These are phyloP conservation scores for Mesembryanthemum crystallinum DNA, from an alignment of 148 eudicot genomes.

Conservation along the genomic window DNA sequence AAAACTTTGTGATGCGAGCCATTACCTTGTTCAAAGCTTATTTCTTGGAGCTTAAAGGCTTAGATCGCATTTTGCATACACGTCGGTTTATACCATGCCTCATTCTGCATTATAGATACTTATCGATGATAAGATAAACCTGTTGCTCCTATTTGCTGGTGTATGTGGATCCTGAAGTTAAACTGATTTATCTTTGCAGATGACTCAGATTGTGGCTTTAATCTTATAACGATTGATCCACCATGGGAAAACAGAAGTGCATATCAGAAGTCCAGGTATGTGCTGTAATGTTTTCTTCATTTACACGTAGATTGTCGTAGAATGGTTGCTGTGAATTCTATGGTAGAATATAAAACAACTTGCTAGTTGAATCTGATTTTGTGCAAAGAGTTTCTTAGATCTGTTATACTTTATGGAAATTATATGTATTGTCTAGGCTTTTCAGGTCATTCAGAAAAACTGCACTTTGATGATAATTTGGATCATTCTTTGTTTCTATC, in stretches of 20 bases:
- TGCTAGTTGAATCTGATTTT: not conserved
- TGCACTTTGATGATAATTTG: not conserved
- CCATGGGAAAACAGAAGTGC: constrained; percentile 99
- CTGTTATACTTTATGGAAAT: not conserved
- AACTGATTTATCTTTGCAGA: constrained; percentile 43
- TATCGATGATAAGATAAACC: not conserved
- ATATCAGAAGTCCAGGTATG: constrained; percentile 77
- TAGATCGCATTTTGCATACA: not conserved
- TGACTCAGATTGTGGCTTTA: constrained; percentile 66
- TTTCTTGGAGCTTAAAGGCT: not conserved
- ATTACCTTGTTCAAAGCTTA: not conserved
- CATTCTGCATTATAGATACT: not conserved
- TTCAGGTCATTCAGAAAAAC: not conserved
- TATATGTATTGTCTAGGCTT: not conserved
- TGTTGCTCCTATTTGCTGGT: not conserved
- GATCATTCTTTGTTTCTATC: not conserved
- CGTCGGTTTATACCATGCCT: not conserved
- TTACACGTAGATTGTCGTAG: not conserved
- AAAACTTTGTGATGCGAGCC: constrained; percentile 3
- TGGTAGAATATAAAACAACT: not conserved
- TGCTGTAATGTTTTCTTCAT: constrained; percentile 10
- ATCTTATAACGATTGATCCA: constrained; percentile 83
- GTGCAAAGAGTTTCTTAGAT: not conserved
- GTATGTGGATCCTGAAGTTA: constrained; percentile 6
- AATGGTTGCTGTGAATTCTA: not conserved